Percentiles rank a stretch among this genome's conserved stretches.
Conservation (phyloP, 371 early-diverging fungal species). For the Catenaria anguillulae region DNA sequence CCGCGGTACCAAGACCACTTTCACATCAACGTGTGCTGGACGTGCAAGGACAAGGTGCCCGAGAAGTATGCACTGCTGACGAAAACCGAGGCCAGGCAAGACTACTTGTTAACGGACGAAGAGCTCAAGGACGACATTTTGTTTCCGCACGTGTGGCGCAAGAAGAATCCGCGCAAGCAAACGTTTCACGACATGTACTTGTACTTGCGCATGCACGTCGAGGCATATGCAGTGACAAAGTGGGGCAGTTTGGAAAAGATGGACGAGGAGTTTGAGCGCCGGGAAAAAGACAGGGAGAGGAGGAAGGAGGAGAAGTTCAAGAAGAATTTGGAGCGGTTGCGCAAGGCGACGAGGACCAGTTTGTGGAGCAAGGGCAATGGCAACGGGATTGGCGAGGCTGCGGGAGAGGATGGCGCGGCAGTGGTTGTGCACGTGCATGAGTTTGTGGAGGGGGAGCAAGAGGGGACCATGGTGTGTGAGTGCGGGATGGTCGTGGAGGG, state of each 20-base stretch:
- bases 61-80: constrained; percentile 82
- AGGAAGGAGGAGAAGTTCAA: constrained; percentile 74
- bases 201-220: constrained; percentile 75
- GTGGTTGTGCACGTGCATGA: not conserved
- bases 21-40: constrained; percentile 49
- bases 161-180: constrained; percentile 85
- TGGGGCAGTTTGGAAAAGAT: constrained; percentile 78
- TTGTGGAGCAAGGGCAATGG: not conserved
- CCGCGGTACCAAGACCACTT: constrained; percentile 19
- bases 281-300: constrained; percentile 60
- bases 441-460: not conserved
- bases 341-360: not conserved
- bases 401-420: not conserved
- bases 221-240: constrained; percentile 78
- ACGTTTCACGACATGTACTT: constrained; percentile 94
- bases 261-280: constrained; percentile 73
- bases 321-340: constrained; percentile 30
- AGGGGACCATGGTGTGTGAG: no score
- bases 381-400: no score
- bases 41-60: constrained; percentile 51
- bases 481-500: no score
- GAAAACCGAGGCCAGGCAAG: constrained; percentile 82
- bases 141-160: constrained; percentile 60
- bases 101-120: constrained; percentile 80
- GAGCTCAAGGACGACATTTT: constrained; percentile 65